These are phyloP conservation scores for Saitozyma sp. DNA, from an alignment of 768 basidiomycete species.

Conservation along the genomic window DNA sequence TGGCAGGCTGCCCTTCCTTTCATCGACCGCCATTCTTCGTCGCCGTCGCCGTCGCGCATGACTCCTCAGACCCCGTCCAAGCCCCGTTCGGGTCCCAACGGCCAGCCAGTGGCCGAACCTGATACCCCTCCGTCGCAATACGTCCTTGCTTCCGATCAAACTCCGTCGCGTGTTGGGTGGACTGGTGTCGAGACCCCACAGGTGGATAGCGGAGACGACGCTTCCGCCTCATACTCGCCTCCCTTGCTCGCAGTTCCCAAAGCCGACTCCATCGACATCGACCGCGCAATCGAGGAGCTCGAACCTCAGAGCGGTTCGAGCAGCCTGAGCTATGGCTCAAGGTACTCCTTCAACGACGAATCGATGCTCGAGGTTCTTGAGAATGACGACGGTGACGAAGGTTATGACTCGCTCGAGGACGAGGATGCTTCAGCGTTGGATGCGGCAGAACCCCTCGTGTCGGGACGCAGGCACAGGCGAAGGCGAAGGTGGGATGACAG, in stretches of 20 bases:
- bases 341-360: constrained; percentile 14
- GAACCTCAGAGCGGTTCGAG: constrained; percentile 7
- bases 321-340: constrained; percentile 7
- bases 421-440: constrained; percentile 14
- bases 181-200: no score
- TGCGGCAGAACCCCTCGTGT: constrained; percentile 22
- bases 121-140: constrained; percentile 13
- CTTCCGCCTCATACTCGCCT: no score
- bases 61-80: background rate
- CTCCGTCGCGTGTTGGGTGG: background rate
- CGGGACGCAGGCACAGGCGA: constrained; percentile 8
- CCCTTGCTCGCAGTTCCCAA: no score
- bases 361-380: constrained; percentile 19
- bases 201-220: no score
- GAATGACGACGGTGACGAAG: constrained; percentile 18
- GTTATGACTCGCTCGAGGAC: constrained; percentile 18
- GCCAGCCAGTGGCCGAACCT: background rate
- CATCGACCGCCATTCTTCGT: no score
- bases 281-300: background rate
- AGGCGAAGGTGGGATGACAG: constrained; percentile 21
- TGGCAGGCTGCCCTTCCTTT: no score
- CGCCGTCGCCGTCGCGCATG: background rate
- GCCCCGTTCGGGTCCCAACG: background rate
- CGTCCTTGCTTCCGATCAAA: constrained; percentile 11
- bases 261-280: background rate